Evolutionary conservation across 83 land plant species (phyloP), one percentile per base, ranked within the genome.

Genomic region (Picea abies): DNA sequence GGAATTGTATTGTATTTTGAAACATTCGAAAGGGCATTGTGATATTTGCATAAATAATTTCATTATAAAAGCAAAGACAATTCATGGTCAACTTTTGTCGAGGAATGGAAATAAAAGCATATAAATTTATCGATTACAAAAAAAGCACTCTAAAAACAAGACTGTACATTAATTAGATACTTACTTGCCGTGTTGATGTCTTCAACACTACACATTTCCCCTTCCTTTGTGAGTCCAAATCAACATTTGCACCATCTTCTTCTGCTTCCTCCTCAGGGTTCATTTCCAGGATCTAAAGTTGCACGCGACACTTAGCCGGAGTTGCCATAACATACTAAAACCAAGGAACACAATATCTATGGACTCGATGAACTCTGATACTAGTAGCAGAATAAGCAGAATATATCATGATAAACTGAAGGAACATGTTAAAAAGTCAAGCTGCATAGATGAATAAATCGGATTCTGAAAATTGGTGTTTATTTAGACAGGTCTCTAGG

Each of bases 201-300:
- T 97, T 97, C 84, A 97, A 68, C 6, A 97, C 99, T 68, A 97
- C 99, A 88, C 99, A 97, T 82, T 97, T 97, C 15, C 99, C 99
- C 84, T 97, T 97, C 84, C 98, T 91, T 80, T 97, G 99, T 17
- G 99, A 97, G 68, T 97, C 99, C 22, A 97, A 88, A 89, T 97
- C 99, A 79, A 97, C 92, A 89, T 97, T 97, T 20, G 99, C 99
- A 78, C 98, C 99, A 91, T 97, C 99, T 82, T 97, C 99, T 79
- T 97, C 99, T 44, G 99, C 99, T 69, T 97, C 99, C 52, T 97
- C 99, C 69, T 97, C 99, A 0, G 99, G 98, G 76, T 93, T 97
- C 88, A 97, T 96, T 78, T 97, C 99, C 88, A 97, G 82, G 68
- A 97, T 97, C 99, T 97, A 52, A 39, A 84, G 41, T 69, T 32